Evolutionary conservation across 2,329 filamentous ascomycete species (phyloP), one percentile per base, ranked within the genome.

Genomic region (Venturia aucupariae): DNA sequence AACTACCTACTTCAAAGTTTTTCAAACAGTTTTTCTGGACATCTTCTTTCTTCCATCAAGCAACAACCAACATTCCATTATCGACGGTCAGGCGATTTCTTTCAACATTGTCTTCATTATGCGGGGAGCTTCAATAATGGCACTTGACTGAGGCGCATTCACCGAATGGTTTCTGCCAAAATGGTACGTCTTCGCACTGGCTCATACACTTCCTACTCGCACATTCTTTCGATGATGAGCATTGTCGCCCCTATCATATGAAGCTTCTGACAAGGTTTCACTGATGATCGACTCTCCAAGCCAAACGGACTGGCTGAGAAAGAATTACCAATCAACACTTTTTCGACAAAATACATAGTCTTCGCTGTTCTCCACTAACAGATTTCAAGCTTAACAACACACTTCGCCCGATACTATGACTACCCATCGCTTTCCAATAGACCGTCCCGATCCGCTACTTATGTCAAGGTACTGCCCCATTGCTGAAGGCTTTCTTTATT

Each of bases 211-310:
- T 38, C 41, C 6, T 17, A 48, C 27, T 3, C 27, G 24, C 32
- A 38, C 60, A 15, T 62, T 24, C 32, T 77, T 65, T 76, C 72
- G 22, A 70, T 68, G 69, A 70, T 70, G 69, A 70, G 57, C 67
- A 69, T 67, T 70, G 69, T 70, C 69, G 69, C 69, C 69, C 69
- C 69, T 70, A 70, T 70, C 69, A 61, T 67, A 70, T 64, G 57
- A 66, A 39, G 51, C 62, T 46, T 41, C 39, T 30, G 46, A 54
- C 54, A 42, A 39, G 59, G 35, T 46, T 59, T 48, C 48, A 51
- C 48, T 69, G 68, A 64, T 68, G 68, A 69, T 67, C 67, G 63
- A 67, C 65, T 65, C 62, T 66, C 68, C 68, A 67, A 67, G 67
- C 68, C 68, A 69, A 69, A 69, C 68, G 67, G 68, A 41, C 66